Evolutionary conservation across 2,329 filamentous ascomycete genomes (phyloP), one percentile per base, ranked within the genome.

Genomic region (Aspergillus fumigatus): DNA sequence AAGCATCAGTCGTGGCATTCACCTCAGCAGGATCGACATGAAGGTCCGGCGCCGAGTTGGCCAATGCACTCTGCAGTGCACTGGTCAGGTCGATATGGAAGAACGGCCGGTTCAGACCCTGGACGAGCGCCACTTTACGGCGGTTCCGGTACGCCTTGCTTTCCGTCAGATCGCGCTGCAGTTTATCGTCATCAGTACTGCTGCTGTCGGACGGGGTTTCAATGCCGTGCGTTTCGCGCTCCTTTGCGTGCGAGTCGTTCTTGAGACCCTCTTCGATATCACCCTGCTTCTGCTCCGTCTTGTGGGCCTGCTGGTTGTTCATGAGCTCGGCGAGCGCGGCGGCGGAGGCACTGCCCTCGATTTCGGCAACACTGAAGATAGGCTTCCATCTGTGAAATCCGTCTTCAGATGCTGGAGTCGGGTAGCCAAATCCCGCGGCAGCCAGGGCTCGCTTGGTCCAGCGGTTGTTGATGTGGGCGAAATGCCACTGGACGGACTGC

Each of bases 61-160:
- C 85, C 65, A 97, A 84, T 2, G 92, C 93, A 65, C 88, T 91
- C 73, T 97, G 90, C 64, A 97, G 75, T 6, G 94, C 94, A 67
- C 87, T 92, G 3, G 90, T 94, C 52, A 97, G 76, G 72, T 97
- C 94, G 53, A 96, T 84, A 70, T 99, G 94, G 83, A 99, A 97
- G 64, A 97, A 83, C 4, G 94, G 93, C 64, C 90, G 79, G 73
- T 96, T 94, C 60, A 95, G 77, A n/a, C 93, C 90, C 63, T 92
- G 88, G 17, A 97, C 86, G 4, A 90, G 82, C 1, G 88, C 87
- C 27, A 84, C 74, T 64, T 70, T 75, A 57, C 61, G 70, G 27
- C 63, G 64, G 51, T 60, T 56, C 45, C 62, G 66, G 61, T 79
- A 79, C 2, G 74, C 81, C 63, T 79, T 81, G 67, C 80, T 80